These are phyloP conservation scores for Penicillium coffeae DNA, from an alignment of 495 filamentous ascomycete genomes.

Conservation along the genomic window DNA sequence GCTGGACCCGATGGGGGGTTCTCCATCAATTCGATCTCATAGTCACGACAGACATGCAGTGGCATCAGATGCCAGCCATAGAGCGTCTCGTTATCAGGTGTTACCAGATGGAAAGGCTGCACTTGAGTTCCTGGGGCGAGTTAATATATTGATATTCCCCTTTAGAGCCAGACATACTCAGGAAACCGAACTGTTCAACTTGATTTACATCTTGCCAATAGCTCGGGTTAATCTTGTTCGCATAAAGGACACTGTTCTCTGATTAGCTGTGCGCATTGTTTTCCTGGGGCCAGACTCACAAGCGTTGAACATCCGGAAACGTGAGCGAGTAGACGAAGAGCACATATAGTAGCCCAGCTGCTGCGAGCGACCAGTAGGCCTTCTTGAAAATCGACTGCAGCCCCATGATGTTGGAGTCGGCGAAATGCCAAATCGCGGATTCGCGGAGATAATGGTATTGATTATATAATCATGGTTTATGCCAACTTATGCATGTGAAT, in stretches of 20 bases:
- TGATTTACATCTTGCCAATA: constrained; percentile 66
- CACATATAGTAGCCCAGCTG: constrained; percentile 50
- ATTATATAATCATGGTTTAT: neutral
- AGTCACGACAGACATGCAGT: constrained; percentile 29
- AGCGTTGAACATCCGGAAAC: constrained; percentile 47
- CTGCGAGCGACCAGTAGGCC: constrained; percentile 54
- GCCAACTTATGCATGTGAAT: too few species aligned
- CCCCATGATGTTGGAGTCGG: constrained; percentile 28
- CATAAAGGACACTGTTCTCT: constrained; percentile 64
- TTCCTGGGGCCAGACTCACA: too few species aligned
- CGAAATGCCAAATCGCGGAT: constrained; percentile 1
- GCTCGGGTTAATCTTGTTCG: constrained; percentile 64
- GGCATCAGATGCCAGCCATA: constrained; percentile 62
- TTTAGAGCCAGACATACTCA: constrained; percentile 50
- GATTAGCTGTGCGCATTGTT: constrained; percentile 9
- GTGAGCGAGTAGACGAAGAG: constrained; percentile 43
- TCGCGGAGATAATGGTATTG: neutral
- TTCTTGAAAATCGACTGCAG: constrained; percentile 50
- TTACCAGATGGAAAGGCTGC: constrained; percentile 52
- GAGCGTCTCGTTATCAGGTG: constrained; percentile 55
- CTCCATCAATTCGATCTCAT: constrained; percentile 10
- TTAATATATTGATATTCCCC: constrained; percentile 2
- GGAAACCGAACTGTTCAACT: constrained; percentile 76
- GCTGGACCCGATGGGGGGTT: constrained; percentile 37
- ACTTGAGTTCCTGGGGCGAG: constrained; percentile 51